A percentile compares a stretch with the other conserved stretches of the same genome.
These are phyloP conservation scores for Phylloboletellus chloephorus DNA, from an alignment of 1,284 basidiomycete species.

Conservation along the genomic window DNA sequence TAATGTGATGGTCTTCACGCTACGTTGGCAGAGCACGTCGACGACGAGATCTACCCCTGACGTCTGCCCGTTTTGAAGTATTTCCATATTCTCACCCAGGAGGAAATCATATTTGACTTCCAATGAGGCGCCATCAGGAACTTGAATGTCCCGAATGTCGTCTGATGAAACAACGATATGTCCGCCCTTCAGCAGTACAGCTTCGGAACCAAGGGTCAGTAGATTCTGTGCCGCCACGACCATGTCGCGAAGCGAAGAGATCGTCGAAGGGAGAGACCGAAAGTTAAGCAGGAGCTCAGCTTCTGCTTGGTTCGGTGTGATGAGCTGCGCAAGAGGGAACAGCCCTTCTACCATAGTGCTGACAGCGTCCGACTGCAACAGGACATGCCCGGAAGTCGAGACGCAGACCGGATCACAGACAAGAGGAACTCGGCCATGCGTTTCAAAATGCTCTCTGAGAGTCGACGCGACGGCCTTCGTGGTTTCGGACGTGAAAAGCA, in stretches of 20 bases:
- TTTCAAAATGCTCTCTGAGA: slow-evolving; percentile 39
- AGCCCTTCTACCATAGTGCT: slow-evolving; percentile 55
- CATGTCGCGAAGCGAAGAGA: slow-evolving; percentile 60
- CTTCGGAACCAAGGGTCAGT: slow-evolving; percentile 44
- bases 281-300: slow-evolving; percentile 63
- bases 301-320: slow-evolving; percentile 89
- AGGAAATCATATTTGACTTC: slow-evolving; percentile 36
- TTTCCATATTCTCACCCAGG: slow-evolving; percentile 55
- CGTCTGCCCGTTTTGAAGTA: slow-evolving; percentile 37
- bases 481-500: slow-evolving; percentile 62
- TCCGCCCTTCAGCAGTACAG: slow-evolving; percentile 86
- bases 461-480: slow-evolving; percentile 41
- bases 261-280: slow-evolving; percentile 28
- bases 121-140: not conserved
- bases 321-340: slow-evolving; percentile 66
- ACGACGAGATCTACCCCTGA: slow-evolving; percentile 48
- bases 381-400: slow-evolving; percentile 83
- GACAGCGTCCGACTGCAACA: slow-evolving; percentile 69
- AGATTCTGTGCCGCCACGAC: slow-evolving; percentile 54
- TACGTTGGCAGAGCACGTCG: slow-evolving; percentile 63
- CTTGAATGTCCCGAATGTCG: slow-evolving; percentile 12
- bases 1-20: slow-evolving; percentile 37
- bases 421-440: slow-evolving; percentile 37
- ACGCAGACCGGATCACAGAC: slow-evolving; percentile 92
- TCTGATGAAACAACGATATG: slow-evolving; percentile 48